A percentile compares a stretch with the other conserved stretches of the same genome.
Evolutionary conservation across 257 asterid genomes (phyloP).

Genomic region (Asclepias syriaca): DNA sequence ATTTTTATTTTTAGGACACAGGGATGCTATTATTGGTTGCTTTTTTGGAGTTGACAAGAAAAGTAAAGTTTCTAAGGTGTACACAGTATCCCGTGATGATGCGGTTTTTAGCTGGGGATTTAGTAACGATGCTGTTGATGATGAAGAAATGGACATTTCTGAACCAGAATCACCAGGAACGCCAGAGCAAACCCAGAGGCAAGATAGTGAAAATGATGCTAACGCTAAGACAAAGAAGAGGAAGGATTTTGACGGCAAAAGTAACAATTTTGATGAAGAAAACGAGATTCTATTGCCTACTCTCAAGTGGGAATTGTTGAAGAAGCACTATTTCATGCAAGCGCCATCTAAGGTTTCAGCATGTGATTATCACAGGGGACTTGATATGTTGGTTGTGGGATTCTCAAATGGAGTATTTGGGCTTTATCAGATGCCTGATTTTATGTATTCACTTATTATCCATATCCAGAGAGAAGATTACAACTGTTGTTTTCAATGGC

Average conservation of each 20-base stretch:
- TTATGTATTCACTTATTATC: slow-evolving; percentile 79
- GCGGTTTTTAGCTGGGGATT: slow-evolving; percentile 47
- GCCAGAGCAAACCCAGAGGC: slow-evolving; percentile 48
- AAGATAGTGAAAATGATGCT: slow-evolving; percentile 29
- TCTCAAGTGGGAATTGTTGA: slow-evolving; percentile 64
- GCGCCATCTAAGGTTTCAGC: slow-evolving; percentile 69
- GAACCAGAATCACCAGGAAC: slow-evolving; percentile 86
- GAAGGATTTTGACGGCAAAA: slow-evolving; percentile 43
- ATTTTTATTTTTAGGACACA: slow-evolving; percentile 73
- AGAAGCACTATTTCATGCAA: slow-evolving; percentile 81
- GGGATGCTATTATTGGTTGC: slow-evolving; percentile 71
- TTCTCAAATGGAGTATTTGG: slow-evolving; percentile 95
- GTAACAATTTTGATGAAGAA: slow-evolving; percentile 31
- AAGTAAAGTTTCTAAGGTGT: slow-evolving; percentile 43
- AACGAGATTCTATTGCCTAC: slow-evolving; percentile 41
- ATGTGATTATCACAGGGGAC: slow-evolving; percentile 82
- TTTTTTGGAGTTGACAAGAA: slow-evolving; percentile 73
- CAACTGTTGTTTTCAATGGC: slow-evolving; percentile 75
- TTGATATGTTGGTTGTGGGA: slow-evolving; percentile 87
- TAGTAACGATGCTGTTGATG: slow-evolving; percentile 10
- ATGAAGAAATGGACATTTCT: slow-evolving; percentile 33
- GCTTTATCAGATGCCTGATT: slow-evolving; percentile 92
- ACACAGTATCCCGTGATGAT: slow-evolving; percentile 85
- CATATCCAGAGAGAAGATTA: slow-evolving; percentile 80
- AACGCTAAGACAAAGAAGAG: slow-evolving; percentile 40